phyloP scores from a whole-genome alignment of 2,329 filamentous ascomycete species.

The Arthrobotrys sinensis region DNA sequence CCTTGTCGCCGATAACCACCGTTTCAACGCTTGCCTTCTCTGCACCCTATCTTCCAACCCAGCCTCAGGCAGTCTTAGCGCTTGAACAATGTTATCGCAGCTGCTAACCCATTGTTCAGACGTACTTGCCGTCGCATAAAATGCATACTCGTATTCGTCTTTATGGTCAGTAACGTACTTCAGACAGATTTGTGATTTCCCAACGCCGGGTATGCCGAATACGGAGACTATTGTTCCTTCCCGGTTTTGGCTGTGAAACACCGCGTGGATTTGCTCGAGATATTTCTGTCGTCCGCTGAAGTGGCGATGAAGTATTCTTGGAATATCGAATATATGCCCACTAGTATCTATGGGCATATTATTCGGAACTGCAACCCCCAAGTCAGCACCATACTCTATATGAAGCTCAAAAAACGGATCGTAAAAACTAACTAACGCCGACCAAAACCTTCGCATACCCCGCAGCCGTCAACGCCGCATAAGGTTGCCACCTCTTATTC shows the following conservation, averaged over 20 bases:
- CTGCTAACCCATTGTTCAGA: constrained; percentile 2
- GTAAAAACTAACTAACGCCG: no score
- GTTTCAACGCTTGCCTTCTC: not conserved
- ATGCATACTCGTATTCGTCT: not conserved
- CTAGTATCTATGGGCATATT: not conserved
- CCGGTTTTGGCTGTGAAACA: not conserved
- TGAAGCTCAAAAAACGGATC: no score
- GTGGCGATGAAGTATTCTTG: not conserved
- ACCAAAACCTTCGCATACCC: not conserved
- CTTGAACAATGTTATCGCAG: constrained; percentile 16
- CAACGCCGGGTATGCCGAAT: not conserved
- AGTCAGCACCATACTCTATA: no score
- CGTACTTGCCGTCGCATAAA: constrained; percentile 8
- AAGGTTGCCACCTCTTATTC: constrained; percentile 18
- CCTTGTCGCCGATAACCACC: not conserved
- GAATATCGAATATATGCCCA: constrained; percentile 9
- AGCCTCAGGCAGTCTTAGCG: not conserved
- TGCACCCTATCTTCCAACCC: not conserved
- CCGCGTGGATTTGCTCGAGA: not conserved
- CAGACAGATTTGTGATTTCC: constrained; percentile 7
- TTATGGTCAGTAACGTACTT: constrained; percentile 7
- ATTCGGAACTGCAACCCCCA: not conserved
- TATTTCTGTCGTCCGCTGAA: constrained; percentile 20
- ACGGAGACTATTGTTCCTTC: not conserved
- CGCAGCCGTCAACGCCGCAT: not conserved